A percentile compares a stretch with the other conserved stretches of the same genome.
Conservation (phyloP, 2,329 filamentous ascomycete genomes). For the Pezicula rhizophila region DNA sequence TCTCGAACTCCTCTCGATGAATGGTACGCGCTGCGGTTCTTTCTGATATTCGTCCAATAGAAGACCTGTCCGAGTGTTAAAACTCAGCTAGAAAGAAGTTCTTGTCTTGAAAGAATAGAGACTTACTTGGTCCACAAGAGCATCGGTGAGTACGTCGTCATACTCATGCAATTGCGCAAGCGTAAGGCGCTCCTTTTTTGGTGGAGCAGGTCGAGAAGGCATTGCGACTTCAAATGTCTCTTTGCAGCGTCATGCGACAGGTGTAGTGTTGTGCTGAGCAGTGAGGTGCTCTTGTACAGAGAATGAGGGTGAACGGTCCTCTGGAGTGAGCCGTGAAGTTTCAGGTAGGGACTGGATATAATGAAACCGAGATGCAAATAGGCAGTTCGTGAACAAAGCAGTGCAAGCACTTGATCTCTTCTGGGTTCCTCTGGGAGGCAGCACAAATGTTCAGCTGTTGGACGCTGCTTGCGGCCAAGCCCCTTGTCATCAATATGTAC, state of each 20-base stretch:
- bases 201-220: constrained; percentile 37
- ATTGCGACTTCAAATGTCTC: constrained; percentile 23
- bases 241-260: constrained; percentile 11
- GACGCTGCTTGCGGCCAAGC: no score
- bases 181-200: constrained; percentile 69
- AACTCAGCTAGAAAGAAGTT: constrained; percentile 5
- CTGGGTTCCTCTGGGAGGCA: no score
- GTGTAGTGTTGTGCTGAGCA: constrained; percentile 3
- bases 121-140: constrained; percentile 88
- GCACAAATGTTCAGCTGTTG: no score
- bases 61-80: constrained; percentile 56
- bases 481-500: no score
- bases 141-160: constrained; percentile 93
- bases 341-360: background rate
- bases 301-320: background rate
- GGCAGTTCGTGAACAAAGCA: no score
- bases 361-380: background rate
- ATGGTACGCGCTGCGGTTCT: constrained; percentile 84
- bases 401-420: no score
- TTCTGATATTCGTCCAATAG: constrained; percentile 95
- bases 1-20: constrained; percentile 72
- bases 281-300: constrained; percentile 1
- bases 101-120: constrained; percentile 7
- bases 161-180: constrained; percentile 84
- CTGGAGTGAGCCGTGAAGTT: no score